Evolutionary conservation across 1,139 yeast genomes (phyloP).

Genomic region (Yamadazyma spencermartinsiae): DNA sequence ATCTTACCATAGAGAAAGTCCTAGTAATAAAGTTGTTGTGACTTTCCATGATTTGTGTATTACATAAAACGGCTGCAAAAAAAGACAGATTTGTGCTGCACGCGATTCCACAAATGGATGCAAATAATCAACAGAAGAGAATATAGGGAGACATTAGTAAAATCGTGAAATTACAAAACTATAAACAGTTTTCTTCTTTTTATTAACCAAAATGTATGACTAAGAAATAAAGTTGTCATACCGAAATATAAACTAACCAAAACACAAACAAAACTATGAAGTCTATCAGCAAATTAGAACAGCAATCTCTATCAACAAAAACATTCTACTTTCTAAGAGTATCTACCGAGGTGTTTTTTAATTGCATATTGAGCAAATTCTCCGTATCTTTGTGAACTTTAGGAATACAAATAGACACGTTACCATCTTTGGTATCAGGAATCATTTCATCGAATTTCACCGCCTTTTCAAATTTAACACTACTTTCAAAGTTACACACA

Average conservation of each 20-base stretch:
- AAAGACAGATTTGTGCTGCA: too few species aligned
- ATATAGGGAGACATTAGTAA: too few species aligned
- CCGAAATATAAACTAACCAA: neutral
- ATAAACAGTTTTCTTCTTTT: too few species aligned
- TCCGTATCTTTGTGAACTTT: conserved; percentile 25
- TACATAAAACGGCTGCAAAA: neutral
- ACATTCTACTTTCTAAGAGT: conserved; percentile 11
- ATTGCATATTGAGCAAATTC: conserved; percentile 19
- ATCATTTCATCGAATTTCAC: conserved; percentile 23
- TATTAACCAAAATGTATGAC: too few species aligned
- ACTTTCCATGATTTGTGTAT: neutral
- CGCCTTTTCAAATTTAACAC: conserved; percentile 24
- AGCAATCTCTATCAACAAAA: neutral
- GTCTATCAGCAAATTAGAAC: neutral
- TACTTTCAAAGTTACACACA: conserved; percentile 22
- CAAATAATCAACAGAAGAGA: too few species aligned
- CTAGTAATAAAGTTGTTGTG: neutral
- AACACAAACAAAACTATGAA: neutral
- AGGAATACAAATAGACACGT: conserved; percentile 24
- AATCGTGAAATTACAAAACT: too few species aligned
- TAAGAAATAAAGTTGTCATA: too few species aligned
- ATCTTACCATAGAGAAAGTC: neutral
- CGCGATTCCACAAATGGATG: neutral
- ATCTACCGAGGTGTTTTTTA: conserved; percentile 19
- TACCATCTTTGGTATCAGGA: conserved; percentile 22